Evolutionary conservation across 2,329 filamentous ascomycete genomes (phyloP).

Genomic region (Sporothrix dimorphospora): DNA sequence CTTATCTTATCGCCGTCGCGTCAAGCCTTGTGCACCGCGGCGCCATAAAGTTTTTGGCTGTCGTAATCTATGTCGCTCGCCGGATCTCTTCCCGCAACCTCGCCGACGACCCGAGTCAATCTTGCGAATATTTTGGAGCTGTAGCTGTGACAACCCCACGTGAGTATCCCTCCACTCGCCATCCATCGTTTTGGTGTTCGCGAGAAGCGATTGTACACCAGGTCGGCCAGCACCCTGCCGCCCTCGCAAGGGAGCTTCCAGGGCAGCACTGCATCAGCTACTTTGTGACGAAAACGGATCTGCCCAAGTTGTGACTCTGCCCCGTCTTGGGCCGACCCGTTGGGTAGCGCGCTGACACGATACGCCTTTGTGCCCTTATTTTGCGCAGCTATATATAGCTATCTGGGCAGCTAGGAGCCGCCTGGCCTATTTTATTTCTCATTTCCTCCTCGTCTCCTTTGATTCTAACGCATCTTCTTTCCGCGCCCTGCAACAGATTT

Average conservation of each 20-base stretch:
- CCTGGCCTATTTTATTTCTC: background rate
- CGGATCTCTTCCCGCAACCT: constrained; percentile 15
- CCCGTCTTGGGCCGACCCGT: background rate
- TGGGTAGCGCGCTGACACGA: constrained; percentile 11
- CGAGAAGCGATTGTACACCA: background rate
- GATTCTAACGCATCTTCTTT: background rate
- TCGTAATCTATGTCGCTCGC: constrained; percentile 27
- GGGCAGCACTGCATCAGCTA: background rate
- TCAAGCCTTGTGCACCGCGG: constrained; percentile 20
- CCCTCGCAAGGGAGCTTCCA: constrained; percentile 4
- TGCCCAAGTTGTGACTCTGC: background rate
- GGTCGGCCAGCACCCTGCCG: background rate
- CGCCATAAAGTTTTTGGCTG: constrained; percentile 30
- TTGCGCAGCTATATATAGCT: background rate
- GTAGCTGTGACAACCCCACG: background rate
- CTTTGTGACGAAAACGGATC: constrained; percentile 16
- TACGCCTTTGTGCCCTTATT: background rate
- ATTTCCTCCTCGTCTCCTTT: background rate
- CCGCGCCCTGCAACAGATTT: background rate
- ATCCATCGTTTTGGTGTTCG: background rate
- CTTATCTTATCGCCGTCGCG: constrained; percentile 30
- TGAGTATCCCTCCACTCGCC: background rate
- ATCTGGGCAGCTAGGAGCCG: background rate
- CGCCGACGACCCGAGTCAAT: constrained; percentile 9
- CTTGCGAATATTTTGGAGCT: background rate